Evolutionary conservation across 2,329 filamentous ascomycete genomes (phyloP), one percentile per base, ranked within the genome.

Genomic region (Thelonectria discophora): DNA sequence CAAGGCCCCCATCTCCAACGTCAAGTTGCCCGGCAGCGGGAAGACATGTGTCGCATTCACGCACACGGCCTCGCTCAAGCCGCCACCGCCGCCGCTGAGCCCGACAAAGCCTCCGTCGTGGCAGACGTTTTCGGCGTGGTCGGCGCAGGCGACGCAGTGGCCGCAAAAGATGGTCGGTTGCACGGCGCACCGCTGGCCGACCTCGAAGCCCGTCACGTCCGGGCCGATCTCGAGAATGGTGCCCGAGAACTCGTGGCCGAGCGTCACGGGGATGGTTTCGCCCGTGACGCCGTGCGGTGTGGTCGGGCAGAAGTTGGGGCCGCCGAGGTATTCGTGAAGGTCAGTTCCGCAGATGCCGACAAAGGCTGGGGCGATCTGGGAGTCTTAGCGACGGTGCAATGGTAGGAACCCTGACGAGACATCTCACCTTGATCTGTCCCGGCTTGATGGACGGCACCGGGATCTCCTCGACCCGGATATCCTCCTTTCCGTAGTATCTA

Each of bases 191-290:
- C 79, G 76, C 63, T 90, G 83, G 1, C 87, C 87, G 1, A 83
- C 71, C 45, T 80, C 76, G 49, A 89, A 75, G 10, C 72, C 72
- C 0, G 69, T 74, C 2, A 87, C 82, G 1, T 76, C 79, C 0
- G 77, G 69, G 0, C 87, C 87, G n/a, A 90, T 75, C 65, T 88
- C 85, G 11, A 82, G 79, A 32, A 90, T 78, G 2, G 81, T 80
- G 11, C 88, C 88, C 3, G 82, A 84, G 73, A 90, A 88, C 70
- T 90, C 88, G 69, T 90, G 88, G 24, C 88, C 88, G 10, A 90
- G 77, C 0, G 82, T 87, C 10, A 89, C 79, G 3, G 87, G 88
- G 37, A 86, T 79, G 1, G 77, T 79, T 58, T 85, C 84, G 32
- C 81, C 77, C 0, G 87, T 90, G 20, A 89, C 73, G 2, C 82